Base-by-base conservation (phyloP, 2,329 filamentous ascomycete genomes). In the Neopestalotiopsis sp. region DNA sequence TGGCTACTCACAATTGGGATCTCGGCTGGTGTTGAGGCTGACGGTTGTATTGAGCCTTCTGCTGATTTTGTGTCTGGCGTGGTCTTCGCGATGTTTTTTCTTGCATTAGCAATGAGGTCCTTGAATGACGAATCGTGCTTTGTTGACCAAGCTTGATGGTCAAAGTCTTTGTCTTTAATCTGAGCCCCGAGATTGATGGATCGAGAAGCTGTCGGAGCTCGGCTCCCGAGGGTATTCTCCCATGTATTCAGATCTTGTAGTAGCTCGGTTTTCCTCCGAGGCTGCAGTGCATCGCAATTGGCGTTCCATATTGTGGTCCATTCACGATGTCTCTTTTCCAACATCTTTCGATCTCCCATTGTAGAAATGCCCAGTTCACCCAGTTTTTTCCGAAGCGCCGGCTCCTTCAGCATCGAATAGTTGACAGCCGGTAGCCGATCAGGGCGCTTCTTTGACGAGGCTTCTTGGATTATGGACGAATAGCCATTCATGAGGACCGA, bases 291-390 rank as follows among this genome's bases (percentile, higher is more conserved):
- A 79, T 99, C 96, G 81, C 94, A 97, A 78, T 99, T 99, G 12
- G 97, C 93, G 79, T 99, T 99, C 92, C 94, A 98, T 20, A 99
- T 82, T 49, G 96, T 98, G 65, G 96, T 87, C 95, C 95, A 99
- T 80, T 99, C 96, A 30, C 89, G 93, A 76, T 98, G 95, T 20
- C 97, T 89, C 72, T 87, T 88, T 77, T 95, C 92, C 67, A 98
- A 84, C 1, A 95, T 84, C 60, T 86, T 83, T 60, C 91, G 91
- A 0, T 86, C 80, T 0, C 96, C 96, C 69, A 83, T 85, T 10
- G 85, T 87, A 0, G 94, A 91, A 68, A 98, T 90, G 1, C 95
- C 94, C 1, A 96, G 84, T 2, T 97, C 94, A 20, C 84, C 79
- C 57, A 99, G 83, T 80, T 97, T 98, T 77, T 93, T 96, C 63